Evolutionary conservation across 2,329 filamentous ascomycete species (phyloP), one percentile per base, ranked within the genome.

Genomic region (Epichloe elymi): DNA sequence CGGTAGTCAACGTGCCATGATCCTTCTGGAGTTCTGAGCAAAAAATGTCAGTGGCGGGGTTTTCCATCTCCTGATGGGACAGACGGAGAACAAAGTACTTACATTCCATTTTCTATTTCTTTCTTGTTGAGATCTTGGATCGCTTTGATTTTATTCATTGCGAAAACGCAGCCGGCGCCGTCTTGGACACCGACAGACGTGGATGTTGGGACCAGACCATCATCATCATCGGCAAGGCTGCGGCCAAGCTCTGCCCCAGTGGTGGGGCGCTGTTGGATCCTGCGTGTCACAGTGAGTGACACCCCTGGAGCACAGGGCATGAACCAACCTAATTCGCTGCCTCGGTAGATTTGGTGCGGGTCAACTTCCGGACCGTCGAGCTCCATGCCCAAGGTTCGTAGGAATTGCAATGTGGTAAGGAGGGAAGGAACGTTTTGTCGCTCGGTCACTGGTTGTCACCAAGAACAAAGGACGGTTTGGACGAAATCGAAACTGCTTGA

Each of bases 1-100:
- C 88, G 87, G 70, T 97, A 98, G 73, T 98, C 94, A 66, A 85
- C 84, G 66, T 97, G 91, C 91, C 91, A 97, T 52, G 91, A 96
- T 56, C 85, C 91, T 69, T 89, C 83, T 41, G 90, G 84, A 2
- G 84, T 77, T 59, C 88, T 90, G 60, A 40, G 48, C 40, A 42
- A 23, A 42, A 23, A 23, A 46, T 39, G 55, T 67, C 57, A 65
- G 65, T 52, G 47, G 41, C 56, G 38, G 47, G 51, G 36, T 37
- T 11, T 35, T 45, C 8, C 17, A 19, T 42, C 37, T 30, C 47
- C 35, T 52, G 41, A 42, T 44, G 20, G 14, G 48, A 20, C 41
- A 12, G 6, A 2, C 12, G 15, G 15, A 6, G 19, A 11, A 17
- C 15, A 23, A 14, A 20, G n/a, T n/a, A 75, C 83, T 67, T 66